Conservation (phyloP, 441 rosid species). For the Melastoma candidum region DNA sequence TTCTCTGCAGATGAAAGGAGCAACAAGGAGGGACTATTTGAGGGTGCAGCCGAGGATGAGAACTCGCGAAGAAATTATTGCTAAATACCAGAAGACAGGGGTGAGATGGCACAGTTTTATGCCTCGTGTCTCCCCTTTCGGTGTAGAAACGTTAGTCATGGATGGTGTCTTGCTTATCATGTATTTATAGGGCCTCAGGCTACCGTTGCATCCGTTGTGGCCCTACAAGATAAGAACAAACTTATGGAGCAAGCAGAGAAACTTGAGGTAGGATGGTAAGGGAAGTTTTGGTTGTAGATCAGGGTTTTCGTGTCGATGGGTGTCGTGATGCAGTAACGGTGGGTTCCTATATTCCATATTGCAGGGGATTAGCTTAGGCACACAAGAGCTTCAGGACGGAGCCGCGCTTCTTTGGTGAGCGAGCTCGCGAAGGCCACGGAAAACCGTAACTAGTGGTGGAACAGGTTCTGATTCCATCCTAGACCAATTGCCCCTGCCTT, state of each 20-base stretch:
- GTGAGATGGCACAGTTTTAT: conserved; percentile 22
- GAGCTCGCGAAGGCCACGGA: conserved; percentile 88
- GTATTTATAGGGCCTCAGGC: conserved; percentile 1
- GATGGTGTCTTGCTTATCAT: conserved; percentile 1
- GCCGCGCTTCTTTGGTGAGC: conserved; percentile 67
- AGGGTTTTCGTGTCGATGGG: no score
- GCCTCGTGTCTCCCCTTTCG: conserved; percentile 1
- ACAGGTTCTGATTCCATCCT: conserved; percentile 26
- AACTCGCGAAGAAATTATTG: conserved; percentile 82
- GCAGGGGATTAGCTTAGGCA: conserved; percentile 56
- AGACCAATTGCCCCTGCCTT: no score
- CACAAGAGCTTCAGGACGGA: conserved; percentile 70
- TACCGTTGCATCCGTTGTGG: conserved; percentile 73
- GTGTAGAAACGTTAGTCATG: conserved; percentile 13
- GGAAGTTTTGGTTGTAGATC: no score
- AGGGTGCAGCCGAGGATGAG: conserved; percentile 66
- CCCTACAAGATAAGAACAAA: conserved; percentile 69
- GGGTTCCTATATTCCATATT: neutral
- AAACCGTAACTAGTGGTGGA: conserved; percentile 83
- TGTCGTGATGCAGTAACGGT: no score
- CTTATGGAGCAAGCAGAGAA: conserved; percentile 76
- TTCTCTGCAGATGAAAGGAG: conserved; percentile 38
- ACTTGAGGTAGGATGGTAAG: conserved; percentile 48
- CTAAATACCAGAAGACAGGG: conserved; percentile 69
- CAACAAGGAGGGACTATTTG: conserved; percentile 60